phyloP scores from a whole-genome alignment of 257 asterid genomes.

The Haberlea rhodopensis region DNA sequence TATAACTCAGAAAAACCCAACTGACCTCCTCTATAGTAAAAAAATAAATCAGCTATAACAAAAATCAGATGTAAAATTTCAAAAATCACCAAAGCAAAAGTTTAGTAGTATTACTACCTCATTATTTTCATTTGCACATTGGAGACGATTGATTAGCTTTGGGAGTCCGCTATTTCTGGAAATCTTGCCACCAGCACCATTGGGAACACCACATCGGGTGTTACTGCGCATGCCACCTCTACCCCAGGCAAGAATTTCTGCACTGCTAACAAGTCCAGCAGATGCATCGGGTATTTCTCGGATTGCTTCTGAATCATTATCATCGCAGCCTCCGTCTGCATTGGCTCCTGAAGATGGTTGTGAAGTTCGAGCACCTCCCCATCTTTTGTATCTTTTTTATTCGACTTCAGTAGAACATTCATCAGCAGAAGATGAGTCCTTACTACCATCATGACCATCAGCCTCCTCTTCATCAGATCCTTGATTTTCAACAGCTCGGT shows the following conservation, averaged over 20 bases:
- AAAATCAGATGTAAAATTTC: conserved; percentile 5
- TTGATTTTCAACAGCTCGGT: conserved; percentile 53
- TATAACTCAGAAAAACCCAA: conserved; percentile 3
- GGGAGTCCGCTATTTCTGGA: conserved; percentile 58
- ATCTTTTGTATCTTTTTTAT: conserved; percentile 66
- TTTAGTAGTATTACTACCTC: conserved; percentile 39
- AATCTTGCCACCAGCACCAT: conserved; percentile 54
- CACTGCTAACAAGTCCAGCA: conserved; percentile 52
- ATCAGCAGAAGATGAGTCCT: conserved; percentile 85
- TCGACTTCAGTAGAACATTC: conserved; percentile 65
- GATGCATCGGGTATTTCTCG: conserved; percentile 55
- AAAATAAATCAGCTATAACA: background rate
- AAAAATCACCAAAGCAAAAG: conserved; percentile 18
- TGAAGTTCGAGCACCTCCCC: conserved; percentile 56
- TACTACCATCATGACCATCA: conserved; percentile 67
- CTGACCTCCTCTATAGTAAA: background rate
- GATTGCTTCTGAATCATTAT: conserved; percentile 64
- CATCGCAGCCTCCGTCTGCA: conserved; percentile 56
- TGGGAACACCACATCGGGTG: conserved; percentile 57
- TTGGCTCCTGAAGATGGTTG: conserved; percentile 59
- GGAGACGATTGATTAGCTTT: conserved; percentile 68
- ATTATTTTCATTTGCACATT: conserved; percentile 51
- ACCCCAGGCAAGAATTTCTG: conserved; percentile 90
- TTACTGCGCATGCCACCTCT: conserved; percentile 84
- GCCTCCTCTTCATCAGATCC: conserved; percentile 85